These are phyloP conservation scores for Paragyromitra xinjiangensis DNA, from an alignment of 495 filamentous ascomycete species.

Conservation along the genomic window DNA sequence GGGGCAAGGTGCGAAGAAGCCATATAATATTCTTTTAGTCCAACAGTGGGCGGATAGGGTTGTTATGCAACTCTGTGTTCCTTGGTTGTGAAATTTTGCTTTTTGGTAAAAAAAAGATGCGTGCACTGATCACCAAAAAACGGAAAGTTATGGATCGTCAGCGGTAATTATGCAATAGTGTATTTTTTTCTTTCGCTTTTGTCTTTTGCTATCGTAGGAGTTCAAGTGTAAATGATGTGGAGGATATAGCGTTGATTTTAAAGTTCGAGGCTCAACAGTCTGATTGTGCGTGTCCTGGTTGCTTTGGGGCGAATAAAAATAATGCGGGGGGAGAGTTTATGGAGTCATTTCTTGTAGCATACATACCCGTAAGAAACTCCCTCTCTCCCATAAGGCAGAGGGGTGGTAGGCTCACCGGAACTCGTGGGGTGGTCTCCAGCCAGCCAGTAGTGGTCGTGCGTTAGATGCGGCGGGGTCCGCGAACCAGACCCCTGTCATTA, in stretches of 20 bases:
- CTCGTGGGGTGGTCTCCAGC: slow-evolving; percentile 41
- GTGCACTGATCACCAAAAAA: slow-evolving; percentile 39
- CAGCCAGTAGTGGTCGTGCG: slow-evolving; percentile 40
- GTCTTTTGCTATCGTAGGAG: slow-evolving; percentile 29
- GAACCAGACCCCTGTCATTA: slow-evolving; percentile 47
- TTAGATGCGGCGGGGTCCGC: slow-evolving; percentile 47
- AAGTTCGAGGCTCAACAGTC: slow-evolving; percentile 48
- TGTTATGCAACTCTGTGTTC: slow-evolving; percentile 42
- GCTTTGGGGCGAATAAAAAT: slow-evolving; percentile 36
- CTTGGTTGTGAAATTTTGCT: slow-evolving; percentile 44
- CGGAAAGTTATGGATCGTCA: slow-evolving; percentile 16
- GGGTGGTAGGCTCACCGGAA: slow-evolving; percentile 45
- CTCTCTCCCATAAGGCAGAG: slow-evolving; percentile 38
- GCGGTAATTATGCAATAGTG: slow-evolving; percentile 14
- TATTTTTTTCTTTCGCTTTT: background rate
- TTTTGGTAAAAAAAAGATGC: slow-evolving; percentile 37
- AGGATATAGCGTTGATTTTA: slow-evolving; percentile 43
- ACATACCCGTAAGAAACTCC: slow-evolving; percentile 16
- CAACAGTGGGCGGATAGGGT: slow-evolving; percentile 24
- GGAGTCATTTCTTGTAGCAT: slow-evolving; percentile 47
- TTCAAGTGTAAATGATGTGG: slow-evolving; percentile 8
- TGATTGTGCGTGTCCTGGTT: slow-evolving; percentile 31
- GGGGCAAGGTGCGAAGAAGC: slow-evolving; percentile 44
- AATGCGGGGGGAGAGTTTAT: slow-evolving; percentile 47
- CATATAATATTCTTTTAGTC: slow-evolving; percentile 43